Conservation (phyloP, 768 basidiomycete species). For the Suillus clintonianus region DNA sequence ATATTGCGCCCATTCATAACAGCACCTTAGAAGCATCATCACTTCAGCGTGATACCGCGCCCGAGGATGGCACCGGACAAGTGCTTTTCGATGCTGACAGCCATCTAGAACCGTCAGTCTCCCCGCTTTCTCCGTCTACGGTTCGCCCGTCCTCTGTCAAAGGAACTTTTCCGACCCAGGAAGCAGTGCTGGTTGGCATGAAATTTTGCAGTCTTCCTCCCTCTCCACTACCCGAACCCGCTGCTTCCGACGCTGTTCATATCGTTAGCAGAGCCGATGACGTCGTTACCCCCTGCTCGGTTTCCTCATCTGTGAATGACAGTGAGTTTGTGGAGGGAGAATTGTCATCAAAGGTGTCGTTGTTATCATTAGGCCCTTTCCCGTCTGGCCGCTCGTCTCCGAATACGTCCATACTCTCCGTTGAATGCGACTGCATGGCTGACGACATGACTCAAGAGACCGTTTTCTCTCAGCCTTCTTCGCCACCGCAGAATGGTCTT, state of each 20-base stretch:
- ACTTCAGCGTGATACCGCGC: not conserved
- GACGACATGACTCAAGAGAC: not conserved
- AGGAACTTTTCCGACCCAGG: not conserved
- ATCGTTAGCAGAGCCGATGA: not conserved
- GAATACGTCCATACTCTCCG: conserved; percentile 24
- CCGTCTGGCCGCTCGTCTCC: conserved; percentile 23
- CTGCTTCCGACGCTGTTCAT: not conserved
- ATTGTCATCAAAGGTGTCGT: conserved; percentile 18
- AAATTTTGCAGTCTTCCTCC: not conserved
- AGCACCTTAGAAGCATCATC: not conserved
- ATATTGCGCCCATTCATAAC: not conserved
- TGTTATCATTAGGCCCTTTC: conserved; percentile 11
- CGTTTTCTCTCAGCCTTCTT: not conserved
- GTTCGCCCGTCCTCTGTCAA: not conserved
- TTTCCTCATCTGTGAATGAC: not conserved
- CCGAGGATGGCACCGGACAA: not conserved
- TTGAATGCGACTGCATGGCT: conserved; percentile 9
- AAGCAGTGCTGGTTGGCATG: not conserved
- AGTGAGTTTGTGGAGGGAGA: conserved; percentile 1
- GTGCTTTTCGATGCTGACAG: not conserved
- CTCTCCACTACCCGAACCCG: not conserved
- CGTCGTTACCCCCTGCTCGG: not conserved
- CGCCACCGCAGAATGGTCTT: not conserved
- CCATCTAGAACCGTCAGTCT: not conserved
- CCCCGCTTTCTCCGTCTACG: not conserved